Percentiles rank a stretch among this genome's conserved stretches.
phyloP scores from a whole-genome alignment of 257 asterid species.

The Penstemon barbatus region DNA sequence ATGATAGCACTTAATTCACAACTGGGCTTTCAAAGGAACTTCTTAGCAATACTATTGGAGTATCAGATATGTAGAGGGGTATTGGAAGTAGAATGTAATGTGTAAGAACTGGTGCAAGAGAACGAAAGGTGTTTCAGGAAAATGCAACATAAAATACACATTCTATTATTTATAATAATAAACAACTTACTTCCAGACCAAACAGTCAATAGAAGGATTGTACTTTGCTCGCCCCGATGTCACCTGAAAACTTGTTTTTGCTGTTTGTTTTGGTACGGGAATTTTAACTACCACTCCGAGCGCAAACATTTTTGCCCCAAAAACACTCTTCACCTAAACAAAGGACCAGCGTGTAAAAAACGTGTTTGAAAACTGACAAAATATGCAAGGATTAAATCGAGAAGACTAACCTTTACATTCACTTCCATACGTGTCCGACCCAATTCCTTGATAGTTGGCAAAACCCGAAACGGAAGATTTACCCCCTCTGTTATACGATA shows the following conservation, averaged over 20 bases:
- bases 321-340: constrained; percentile 95
- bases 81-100: not conserved
- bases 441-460: constrained; percentile 98
- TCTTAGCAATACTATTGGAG: no score
- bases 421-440: constrained; percentile 99
- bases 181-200: constrained; percentile 97
- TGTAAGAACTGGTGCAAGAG: constrained; percentile 21
- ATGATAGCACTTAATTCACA: no score
- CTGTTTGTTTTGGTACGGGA: constrained; percentile 99
- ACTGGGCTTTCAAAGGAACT: no score
- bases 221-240: constrained; percentile 97
- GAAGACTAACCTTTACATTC: constrained; percentile 85
- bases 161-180: not conserved
- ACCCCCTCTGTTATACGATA: constrained; percentile 99
- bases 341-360: constrained; percentile 16
- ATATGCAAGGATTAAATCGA: constrained; percentile 18
- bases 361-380: not conserved
- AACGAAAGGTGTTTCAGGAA: not conserved
- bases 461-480: constrained; percentile 96
- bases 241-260: constrained; percentile 97
- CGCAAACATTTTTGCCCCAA: constrained; percentile 99
- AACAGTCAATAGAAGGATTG: constrained; percentile 90
- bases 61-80: not conserved
- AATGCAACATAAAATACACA: constrained; percentile 1
- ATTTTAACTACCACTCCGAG: constrained; percentile 95